Percentiles rank a stretch among this genome's conserved stretches.
These are phyloP conservation scores for Lactarius quietus DNA, from an alignment of 768 basidiomycete species.

Conservation along the genomic window DNA sequence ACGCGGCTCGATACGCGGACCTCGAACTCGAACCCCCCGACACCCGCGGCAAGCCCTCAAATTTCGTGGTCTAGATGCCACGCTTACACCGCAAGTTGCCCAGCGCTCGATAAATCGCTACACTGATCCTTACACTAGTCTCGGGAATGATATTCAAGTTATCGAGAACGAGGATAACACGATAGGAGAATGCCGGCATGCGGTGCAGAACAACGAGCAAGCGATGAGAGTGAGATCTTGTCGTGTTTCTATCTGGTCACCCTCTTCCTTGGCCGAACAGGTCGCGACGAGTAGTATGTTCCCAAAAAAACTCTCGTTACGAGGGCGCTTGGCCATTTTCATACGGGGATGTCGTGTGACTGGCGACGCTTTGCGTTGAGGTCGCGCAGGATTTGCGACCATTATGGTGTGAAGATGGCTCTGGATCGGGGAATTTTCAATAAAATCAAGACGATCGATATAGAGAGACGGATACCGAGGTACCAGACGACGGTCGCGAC, in stretches of 20 bases:
- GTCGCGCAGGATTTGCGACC: slow-evolving; percentile 3
- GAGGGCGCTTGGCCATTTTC: neutral
- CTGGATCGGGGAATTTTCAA: neutral
- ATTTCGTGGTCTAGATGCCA: neutral
- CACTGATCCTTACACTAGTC: neutral
- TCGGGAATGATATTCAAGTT: no score
- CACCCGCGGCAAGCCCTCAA: neutral
- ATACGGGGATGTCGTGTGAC: slow-evolving; percentile 9
- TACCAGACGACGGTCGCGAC: neutral
- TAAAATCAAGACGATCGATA: neutral
- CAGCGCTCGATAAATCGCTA: neutral
- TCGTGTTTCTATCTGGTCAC: neutral
- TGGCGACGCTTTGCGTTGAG: neutral
- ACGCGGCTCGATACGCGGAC: neutral
- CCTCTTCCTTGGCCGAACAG: neutral
- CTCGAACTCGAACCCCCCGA: neutral
- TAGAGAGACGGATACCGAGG: neutral
- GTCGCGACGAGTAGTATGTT: neutral
- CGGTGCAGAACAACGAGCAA: neutral
- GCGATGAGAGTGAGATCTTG: neutral
- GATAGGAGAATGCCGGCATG: neutral
- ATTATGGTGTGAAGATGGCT: neutral
- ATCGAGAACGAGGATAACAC: no score
- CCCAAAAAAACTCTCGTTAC: neutral
- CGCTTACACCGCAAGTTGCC: neutral